Evolutionary conservation across 768 basidiomycete genomes (phyloP).

Genomic region (Termitomyces sp.): DNA sequence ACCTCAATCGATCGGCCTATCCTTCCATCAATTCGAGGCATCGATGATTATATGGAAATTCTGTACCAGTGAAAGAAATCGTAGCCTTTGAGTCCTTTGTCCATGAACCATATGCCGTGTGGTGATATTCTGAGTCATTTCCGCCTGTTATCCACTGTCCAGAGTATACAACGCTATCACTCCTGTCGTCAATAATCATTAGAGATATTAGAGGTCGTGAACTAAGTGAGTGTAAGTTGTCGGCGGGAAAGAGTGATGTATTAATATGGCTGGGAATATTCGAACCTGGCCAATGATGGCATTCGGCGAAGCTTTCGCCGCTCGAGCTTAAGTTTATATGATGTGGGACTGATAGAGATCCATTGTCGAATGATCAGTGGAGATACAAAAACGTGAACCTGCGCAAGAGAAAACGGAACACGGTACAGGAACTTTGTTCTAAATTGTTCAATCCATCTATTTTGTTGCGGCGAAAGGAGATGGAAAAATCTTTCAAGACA

Average conservation of each 20-base stretch:
- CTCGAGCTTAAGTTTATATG: background rate
- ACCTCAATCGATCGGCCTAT: constrained; percentile 9
- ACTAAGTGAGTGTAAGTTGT: background rate
- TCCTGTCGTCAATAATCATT: constrained; percentile 6
- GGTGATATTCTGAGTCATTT: background rate
- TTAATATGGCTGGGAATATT: background rate
- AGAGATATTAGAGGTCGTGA: background rate
- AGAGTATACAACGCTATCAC: background rate
- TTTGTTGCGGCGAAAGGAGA: background rate
- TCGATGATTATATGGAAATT: background rate
- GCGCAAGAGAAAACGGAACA: too few relatives aligned
- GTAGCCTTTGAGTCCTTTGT: constrained; percentile 1
- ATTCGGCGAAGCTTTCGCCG: background rate
- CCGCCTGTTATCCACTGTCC: constrained; percentile 5
- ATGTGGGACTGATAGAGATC: too few relatives aligned
- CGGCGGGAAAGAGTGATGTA: background rate
- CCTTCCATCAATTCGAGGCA: background rate
- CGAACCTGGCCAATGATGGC: background rate
- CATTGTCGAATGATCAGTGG: too few relatives aligned
- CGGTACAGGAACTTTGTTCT: too few relatives aligned
- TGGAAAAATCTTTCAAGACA: too few relatives aligned
- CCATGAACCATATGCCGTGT: constrained; percentile 5
- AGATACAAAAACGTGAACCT: too few relatives aligned
- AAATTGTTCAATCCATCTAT: background rate
- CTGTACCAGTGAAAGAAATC: constrained; percentile 6